Percentiles rank a stretch among this genome's conserved stretches.
phyloP scores from a whole-genome alignment of 2,329 filamentous ascomycete genomes.

The Ophiognomonia clavigignenti-juglandacearum region DNA sequence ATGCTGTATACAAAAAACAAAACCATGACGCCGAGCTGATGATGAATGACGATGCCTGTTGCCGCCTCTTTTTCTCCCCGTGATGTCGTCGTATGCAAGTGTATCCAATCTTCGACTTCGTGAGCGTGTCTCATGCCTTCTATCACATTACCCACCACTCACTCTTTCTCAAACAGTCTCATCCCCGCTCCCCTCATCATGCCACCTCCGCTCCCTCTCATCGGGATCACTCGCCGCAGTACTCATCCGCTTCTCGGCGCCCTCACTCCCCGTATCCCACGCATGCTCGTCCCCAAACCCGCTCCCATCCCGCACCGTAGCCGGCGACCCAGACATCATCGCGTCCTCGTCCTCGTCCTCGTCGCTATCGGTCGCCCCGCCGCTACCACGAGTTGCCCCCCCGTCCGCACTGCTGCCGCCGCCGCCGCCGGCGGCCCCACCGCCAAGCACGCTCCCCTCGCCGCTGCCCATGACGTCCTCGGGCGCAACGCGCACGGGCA shows the following conservation, averaged over 20 bases:
- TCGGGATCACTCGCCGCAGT: conserved; percentile 16
- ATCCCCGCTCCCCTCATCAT: conserved; percentile 2
- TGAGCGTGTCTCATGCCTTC: not conserved
- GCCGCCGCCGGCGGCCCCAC: conserved; percentile 13
- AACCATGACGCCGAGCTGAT: conserved; percentile 16
- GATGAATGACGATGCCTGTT: not conserved
- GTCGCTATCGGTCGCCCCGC: conserved; percentile 10
- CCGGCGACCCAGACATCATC: conserved; percentile 20
- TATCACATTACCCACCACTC: no score
- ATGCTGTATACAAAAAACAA: conserved; percentile 1
- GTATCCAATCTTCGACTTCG: not conserved
- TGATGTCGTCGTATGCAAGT: not conserved
- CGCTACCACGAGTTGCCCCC: no score
- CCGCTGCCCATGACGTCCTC: conserved; percentile 25
- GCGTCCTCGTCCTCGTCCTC: conserved; percentile 17
- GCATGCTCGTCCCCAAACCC: conserved; percentile 6
- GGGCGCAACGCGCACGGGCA: conserved; percentile 33
- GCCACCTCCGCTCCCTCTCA: conserved; percentile 16
- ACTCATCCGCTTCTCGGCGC: conserved; percentile 13
- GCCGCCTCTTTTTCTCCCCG: not conserved
- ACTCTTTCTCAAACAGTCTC: not conserved
- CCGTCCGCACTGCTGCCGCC: conserved; percentile 17
- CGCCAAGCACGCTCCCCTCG: conserved; percentile 16
- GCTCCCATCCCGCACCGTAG: conserved; percentile 14
- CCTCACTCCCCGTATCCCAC: conserved; percentile 1